These are phyloP conservation scores for Xylaria sp. DNA, from an alignment of 2,329 filamentous ascomycete species.

Conservation along the genomic window DNA sequence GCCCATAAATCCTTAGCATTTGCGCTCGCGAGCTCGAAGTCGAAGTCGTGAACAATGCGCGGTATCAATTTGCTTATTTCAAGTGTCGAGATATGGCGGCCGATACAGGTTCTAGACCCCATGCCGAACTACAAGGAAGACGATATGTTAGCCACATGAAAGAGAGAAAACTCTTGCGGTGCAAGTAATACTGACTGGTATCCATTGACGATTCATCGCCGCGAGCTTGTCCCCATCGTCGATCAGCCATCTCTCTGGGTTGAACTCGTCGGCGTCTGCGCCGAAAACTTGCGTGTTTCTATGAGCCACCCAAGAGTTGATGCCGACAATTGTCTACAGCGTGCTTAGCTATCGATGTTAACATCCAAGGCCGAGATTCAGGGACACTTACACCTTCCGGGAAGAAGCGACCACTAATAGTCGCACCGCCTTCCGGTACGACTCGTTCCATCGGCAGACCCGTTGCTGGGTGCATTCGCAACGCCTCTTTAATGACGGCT, in stretches of 20 bases:
- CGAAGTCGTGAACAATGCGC: slow-evolving; percentile 40
- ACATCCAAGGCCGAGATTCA: not conserved
- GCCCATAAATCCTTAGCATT: slow-evolving; percentile 22
- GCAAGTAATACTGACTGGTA: slow-evolving; percentile 50
- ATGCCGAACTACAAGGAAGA: slow-evolving; percentile 48
- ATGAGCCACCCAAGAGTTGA: slow-evolving; percentile 58
- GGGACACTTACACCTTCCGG: slow-evolving; percentile 36
- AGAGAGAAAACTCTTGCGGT: not conserved
- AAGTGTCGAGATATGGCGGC: slow-evolving; percentile 52
- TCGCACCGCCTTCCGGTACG: slow-evolving; percentile 54
- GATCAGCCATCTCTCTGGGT: slow-evolving; percentile 40
- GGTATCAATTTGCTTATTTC: slow-evolving; percentile 54
- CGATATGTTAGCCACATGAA: slow-evolving; percentile 7
- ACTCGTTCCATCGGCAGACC: slow-evolving; percentile 57
- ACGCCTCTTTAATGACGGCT: slow-evolving; percentile 60
- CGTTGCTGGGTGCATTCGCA: slow-evolving; percentile 59
- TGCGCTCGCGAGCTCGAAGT: slow-evolving; percentile 35
- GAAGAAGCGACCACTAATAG: slow-evolving; percentile 44
- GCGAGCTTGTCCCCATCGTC: slow-evolving; percentile 34
- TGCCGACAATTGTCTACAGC: slow-evolving; percentile 52
- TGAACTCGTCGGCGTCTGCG: slow-evolving; percentile 52
- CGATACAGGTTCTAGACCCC: slow-evolving; percentile 53
- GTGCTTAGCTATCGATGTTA: not conserved
- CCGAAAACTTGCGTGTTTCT: slow-evolving; percentile 56
- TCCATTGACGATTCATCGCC: slow-evolving; percentile 48